Evolutionary conservation across 495 filamentous ascomycete species (phyloP), one percentile per base, ranked within the genome.

Genomic region (Pseudoneurospora amorphoporcata): DNA sequence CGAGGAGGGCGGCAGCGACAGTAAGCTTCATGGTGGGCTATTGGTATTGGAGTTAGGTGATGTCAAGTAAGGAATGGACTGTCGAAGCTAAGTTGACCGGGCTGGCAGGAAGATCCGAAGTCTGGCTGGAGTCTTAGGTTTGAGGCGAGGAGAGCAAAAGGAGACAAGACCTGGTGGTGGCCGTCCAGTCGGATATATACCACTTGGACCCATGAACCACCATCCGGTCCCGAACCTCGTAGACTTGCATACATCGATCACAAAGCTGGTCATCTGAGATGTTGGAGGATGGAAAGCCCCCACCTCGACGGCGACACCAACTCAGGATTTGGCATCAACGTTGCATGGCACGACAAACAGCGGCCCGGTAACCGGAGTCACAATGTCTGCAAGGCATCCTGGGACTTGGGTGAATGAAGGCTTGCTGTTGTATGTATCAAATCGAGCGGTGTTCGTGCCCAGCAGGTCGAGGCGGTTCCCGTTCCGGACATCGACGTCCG

Each of bases 21-120:
- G 72, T 75, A 70, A 80, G 68, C 82, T 82, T 85, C 83, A 83
- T 85, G 58, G 9, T 79, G 76, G 16, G 8, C 40, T 41, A 38
- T 8, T 23, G 39, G 17, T 41, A 38, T 23, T 45, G 16, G 38
- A 9, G 5, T 14, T 14, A 37, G 1, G 40, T 10, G 17, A 69
- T 69, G 40, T 29, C 6, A 8, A 3, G 23, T 39, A 10, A 8
- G 39, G 42, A 43, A 17, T 3, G 39, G 16, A 17, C 32, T 53
- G 39, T 53, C 29, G 29, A 65, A 35, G 53, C 53, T 65, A 23
- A 19, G 47, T 29, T 58, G 19, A 58, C 47, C 19, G 9, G 23
- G 19, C 53, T 65, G 1, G 53, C 23, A 65, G 53, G 53, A 35
- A 35, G 53, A 65, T 35, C 29, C 14, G 3, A 65, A 37, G 14